Evolutionary conservation across 371 early-diverging fungal genomes (phyloP).

Genomic region (Apophysomyces ossiformis): DNA sequence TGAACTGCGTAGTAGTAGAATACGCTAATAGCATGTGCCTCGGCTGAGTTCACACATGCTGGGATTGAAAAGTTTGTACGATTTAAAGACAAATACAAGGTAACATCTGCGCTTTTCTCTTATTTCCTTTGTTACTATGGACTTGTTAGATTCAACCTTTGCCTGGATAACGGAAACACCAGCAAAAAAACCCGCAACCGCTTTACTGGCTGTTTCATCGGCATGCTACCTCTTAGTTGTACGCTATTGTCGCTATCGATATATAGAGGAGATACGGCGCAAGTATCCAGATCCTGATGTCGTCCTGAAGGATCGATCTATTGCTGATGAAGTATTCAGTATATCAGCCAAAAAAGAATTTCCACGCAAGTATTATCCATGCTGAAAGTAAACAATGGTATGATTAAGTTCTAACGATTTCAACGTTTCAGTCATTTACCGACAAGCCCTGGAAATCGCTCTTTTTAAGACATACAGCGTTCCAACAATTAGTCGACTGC

Average conservation of each 20-base stretch:
- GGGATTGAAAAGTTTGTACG: too few species aligned
- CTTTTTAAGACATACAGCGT: slow-evolving; percentile 56
- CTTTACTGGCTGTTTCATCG: slow-evolving; percentile 7
- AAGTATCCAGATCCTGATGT: slow-evolving; percentile 56
- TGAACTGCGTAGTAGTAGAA: too few species aligned
- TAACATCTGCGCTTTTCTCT: too few species aligned
- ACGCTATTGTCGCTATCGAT: slow-evolving; percentile 38
- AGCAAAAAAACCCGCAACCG: neutral
- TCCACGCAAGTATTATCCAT: slow-evolving; percentile 29
- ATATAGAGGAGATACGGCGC: slow-evolving; percentile 31
- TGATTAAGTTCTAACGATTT: neutral
- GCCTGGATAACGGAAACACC: neutral
- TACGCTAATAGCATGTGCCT: too few species aligned
- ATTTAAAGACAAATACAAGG: too few species aligned
- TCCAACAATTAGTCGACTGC: slow-evolving; percentile 54
- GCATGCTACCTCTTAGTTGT: slow-evolving; percentile 40
- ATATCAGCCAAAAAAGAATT: slow-evolving; percentile 45
- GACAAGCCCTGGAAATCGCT: slow-evolving; percentile 47
- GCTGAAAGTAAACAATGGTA: neutral
- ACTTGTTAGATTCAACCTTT: neutral
- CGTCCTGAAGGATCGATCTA: slow-evolving; percentile 37
- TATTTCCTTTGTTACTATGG: neutral
- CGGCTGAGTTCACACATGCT: too few species aligned
- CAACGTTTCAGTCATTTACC: neutral
- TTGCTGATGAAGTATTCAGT: slow-evolving; percentile 47